These are phyloP conservation scores for Leishmania turanica DNA, from an alignment of 208 protist genomes.

Conservation along the genomic window DNA sequence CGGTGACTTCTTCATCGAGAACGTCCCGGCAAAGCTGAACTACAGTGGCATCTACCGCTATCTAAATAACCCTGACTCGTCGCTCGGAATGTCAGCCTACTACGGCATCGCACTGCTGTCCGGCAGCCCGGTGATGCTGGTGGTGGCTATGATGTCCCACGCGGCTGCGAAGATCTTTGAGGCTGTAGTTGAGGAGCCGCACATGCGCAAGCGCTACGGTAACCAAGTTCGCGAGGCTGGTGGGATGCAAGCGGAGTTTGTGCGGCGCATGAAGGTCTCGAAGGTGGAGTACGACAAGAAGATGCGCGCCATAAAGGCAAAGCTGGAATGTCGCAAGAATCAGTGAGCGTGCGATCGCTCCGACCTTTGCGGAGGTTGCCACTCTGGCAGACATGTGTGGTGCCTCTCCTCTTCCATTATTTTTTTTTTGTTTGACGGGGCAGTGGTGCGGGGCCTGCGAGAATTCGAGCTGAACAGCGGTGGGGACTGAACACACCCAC, in stretches of 20 bases:
- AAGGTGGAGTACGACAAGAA: constrained; percentile 52
- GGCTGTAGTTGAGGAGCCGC: constrained; percentile 78
- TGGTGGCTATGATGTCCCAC: constrained; percentile 82
- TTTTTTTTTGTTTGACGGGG: no score
- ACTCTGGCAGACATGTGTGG: background rate
- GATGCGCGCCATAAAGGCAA: constrained; percentile 33
- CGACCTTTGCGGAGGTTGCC: background rate
- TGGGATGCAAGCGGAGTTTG: constrained; percentile 61
- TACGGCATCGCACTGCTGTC: constrained; percentile 91
- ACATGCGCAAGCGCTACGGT: constrained; percentile 65
- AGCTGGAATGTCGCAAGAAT: constrained; percentile 41
- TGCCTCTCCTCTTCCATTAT: background rate
- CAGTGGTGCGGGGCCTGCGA: background rate
- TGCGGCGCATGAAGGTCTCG: constrained; percentile 36
- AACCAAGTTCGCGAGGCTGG: constrained; percentile 43
- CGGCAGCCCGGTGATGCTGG: constrained; percentile 69
- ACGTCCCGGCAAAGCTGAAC: constrained; percentile 71
- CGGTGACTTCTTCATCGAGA: constrained; percentile 88
- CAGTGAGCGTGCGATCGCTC: background rate
- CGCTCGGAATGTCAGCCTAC: constrained; percentile 88
- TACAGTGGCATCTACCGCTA: constrained; percentile 96
- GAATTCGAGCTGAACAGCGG: background rate
- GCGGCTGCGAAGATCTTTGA: constrained; percentile 82
- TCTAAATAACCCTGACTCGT: constrained; percentile 94
- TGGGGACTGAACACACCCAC: background rate